phyloP scores from a whole-genome alignment of 441 rosid species.

The Hura crepitans region DNA sequence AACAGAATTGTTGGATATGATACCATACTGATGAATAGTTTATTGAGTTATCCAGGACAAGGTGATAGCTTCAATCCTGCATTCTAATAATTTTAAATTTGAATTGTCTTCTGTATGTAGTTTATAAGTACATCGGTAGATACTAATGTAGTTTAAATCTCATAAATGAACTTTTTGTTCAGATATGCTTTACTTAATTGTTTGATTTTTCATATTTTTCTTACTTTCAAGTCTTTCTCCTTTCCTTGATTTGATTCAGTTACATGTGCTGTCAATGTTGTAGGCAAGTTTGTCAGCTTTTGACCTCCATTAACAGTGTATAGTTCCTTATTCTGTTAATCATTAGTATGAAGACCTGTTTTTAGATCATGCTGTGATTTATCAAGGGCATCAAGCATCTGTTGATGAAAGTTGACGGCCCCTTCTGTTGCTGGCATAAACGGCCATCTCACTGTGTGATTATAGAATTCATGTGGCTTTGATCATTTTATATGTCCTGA shows the following conservation, averaged over 20 bases:
- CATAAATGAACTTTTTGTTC: slow-evolving; percentile 4
- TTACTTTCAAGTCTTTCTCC: neutral
- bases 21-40: slow-evolving; percentile 94
- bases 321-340: neutral
- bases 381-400: neutral
- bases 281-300: neutral
- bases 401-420: neutral
- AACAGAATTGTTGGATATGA: slow-evolving; percentile 97
- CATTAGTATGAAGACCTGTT: neutral
- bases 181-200: neutral
- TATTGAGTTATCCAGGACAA: slow-evolving; percentile 81
- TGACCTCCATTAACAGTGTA: neutral
- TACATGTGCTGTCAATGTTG: neutral
- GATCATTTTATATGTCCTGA: neutral
- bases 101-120: neutral
- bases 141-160: neutral
- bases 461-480: no score
- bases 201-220: neutral
- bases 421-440: neutral
- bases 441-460: neutral
- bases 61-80: slow-evolving; percentile 41
- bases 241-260: neutral
- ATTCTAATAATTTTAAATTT: slow-evolving; percentile 3
- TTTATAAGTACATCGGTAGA: neutral
- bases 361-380: neutral